Base-by-base conservation (phyloP, 2,329 filamentous ascomycete species). In the Aspergillus vadensis region DNA sequence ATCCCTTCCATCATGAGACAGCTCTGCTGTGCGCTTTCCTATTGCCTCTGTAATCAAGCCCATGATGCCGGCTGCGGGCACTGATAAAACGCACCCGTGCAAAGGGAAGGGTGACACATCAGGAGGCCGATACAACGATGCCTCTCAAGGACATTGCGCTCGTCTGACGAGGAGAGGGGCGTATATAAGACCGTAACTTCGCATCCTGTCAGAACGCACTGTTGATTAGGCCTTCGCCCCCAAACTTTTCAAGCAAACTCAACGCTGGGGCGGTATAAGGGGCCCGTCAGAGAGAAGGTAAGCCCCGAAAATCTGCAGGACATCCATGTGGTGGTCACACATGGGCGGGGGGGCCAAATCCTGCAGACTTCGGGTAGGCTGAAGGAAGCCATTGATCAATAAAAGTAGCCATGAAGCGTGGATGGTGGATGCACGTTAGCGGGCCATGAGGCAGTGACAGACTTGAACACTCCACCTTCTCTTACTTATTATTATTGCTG, bases 1-100 rank as follows among this genome's bases (percentile, higher is more conserved):
- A 36, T 51, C 51, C 14, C 25, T 55, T 15, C 43, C 58, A 36
- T 59, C 51, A 12, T 25, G 30, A 6, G 58, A 60, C 17, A 60
- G 44, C 12, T 25, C 41, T 23, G 43, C 30, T 23, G 43, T 43
- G 15, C 38, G 21, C 25, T 51, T 51, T 17, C 32, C 30, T 15
- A 55, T 30, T n/a, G 32, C 25, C 23, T 51, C 52, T 47, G 44
- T 44, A 25, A 50, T 32, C 6, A 39, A 23, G 3, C n/a, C 23
- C 58, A 60, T 60, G 19, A 38, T 56, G 27, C 17, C 19, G 27
- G 12, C 14, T 27, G 32, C 36, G 30, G 23, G 47, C 15, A 41
- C 38, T 25, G 36, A 47, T 36, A 52, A 38, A 43, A 43, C 4
- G 25, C 12, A 14, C 23, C 30, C n/a, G 21, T 41, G 15, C 15